phyloP scores from a whole-genome alignment of 257 asterid genomes.

The Solanum dulcamara region DNA sequence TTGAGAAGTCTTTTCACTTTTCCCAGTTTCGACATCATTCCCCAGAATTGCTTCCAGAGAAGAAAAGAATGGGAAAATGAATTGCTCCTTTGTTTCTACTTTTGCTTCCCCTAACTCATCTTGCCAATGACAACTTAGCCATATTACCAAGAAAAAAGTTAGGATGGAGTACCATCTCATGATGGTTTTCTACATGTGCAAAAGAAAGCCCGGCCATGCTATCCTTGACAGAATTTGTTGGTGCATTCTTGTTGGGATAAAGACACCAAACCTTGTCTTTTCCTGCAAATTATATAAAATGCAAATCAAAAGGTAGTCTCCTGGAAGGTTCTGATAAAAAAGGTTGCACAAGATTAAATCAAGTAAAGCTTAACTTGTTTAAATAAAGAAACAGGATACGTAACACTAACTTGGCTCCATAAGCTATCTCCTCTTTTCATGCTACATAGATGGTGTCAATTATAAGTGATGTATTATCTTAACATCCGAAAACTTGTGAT shows the following conservation, averaged over 20 bases:
- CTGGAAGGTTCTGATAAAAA: not conserved
- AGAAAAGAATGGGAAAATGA: not conserved
- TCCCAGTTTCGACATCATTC: not conserved
- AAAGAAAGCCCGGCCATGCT: constrained; percentile 21
- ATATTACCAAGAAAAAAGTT: not conserved
- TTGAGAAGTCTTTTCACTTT: not conserved
- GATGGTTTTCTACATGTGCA: constrained; percentile 19
- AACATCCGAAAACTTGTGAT: not conserved
- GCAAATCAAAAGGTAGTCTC: not conserved
- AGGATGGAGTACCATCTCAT: constrained; percentile 17
- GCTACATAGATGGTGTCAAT: not conserved
- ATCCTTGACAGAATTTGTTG: constrained; percentile 53
- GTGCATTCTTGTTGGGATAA: constrained; percentile 66
- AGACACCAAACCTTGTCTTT: constrained; percentile 77
- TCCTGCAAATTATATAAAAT: constrained; percentile 45
- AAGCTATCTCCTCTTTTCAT: not conserved
- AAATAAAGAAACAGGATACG: not conserved
- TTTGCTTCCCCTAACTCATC: not conserved
- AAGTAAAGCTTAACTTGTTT: not conserved
- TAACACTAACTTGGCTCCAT: not conserved
- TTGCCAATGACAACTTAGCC: not conserved
- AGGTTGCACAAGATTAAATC: not conserved
- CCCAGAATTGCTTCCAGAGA: not conserved
- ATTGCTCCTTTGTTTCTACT: not conserved
- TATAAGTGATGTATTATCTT: not conserved